Evolutionary conservation across 1,139 yeast genomes (phyloP).

Genomic region (Yamadazyma pseudoaaseri): DNA sequence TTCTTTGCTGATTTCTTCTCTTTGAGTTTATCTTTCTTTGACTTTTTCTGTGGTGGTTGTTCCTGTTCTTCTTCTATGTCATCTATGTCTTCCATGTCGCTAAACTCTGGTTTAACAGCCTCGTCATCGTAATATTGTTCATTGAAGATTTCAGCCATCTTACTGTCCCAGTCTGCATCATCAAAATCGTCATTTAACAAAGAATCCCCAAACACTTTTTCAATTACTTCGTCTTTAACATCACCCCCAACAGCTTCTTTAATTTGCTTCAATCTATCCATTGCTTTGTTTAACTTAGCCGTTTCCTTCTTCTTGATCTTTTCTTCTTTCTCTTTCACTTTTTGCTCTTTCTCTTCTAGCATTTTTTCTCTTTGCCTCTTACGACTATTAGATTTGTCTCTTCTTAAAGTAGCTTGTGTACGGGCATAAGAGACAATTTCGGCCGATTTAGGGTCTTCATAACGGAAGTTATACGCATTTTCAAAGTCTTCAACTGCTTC

Average conservation of each 20-base stretch:
- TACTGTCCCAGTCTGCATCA: conserved; percentile 87
- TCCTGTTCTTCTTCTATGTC: conserved; percentile 32
- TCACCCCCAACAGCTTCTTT: conserved; percentile 84
- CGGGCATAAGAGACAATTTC: conserved; percentile 97
- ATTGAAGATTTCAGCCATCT: conserved; percentile 81
- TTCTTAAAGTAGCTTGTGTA: conserved; percentile 86
- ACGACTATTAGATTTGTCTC: conserved; percentile 72
- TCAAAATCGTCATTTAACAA: conserved; percentile 86
- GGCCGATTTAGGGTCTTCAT: conserved; percentile 86
- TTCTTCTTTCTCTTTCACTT: conserved; percentile 55
- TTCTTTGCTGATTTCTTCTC: conserved; percentile 64
- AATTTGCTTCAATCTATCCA: conserved; percentile 73
- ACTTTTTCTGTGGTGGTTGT: conserved; percentile 34
- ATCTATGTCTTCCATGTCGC: conserved; percentile 26
- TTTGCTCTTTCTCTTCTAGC: conserved; percentile 52
- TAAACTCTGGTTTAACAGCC: conserved; percentile 41
- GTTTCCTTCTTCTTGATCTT: conserved; percentile 71
- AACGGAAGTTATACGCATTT: conserved; percentile 90
- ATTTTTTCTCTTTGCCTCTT: conserved; percentile 80
- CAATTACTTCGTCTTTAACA: conserved; percentile 59
- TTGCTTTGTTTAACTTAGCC: conserved; percentile 71
- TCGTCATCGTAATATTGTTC: conserved; percentile 73
- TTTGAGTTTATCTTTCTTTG: conserved; percentile 49
- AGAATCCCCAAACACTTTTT: conserved; percentile 67
- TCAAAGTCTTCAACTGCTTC: conserved; percentile 91